A percentile compares a stretch with the other conserved stretches of the same genome.
phyloP scores from a whole-genome alignment of 2,329 filamentous ascomycete species.

The Trichoderma polysporum region DNA sequence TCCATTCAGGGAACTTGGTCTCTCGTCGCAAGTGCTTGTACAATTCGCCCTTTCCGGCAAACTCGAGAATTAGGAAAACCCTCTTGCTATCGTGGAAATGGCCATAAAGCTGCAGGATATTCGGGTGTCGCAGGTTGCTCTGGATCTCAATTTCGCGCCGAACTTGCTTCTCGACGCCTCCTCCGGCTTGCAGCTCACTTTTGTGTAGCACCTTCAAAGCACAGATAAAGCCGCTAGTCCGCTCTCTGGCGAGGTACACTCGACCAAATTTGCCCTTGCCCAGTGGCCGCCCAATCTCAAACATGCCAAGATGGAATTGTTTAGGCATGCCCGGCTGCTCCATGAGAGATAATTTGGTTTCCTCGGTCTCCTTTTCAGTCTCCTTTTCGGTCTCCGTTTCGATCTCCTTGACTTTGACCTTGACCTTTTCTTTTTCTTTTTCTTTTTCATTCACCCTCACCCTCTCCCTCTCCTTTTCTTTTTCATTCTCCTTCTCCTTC shows the following conservation, averaged over 20 bases:
- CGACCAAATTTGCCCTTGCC: conserved; percentile 74
- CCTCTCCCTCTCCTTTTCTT: not conserved
- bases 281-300: conserved; percentile 71
- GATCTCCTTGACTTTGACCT: not conserved
- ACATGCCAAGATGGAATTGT: conserved; percentile 79
- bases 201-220: conserved; percentile 73
- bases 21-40: conserved; percentile 70
- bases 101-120: conserved; percentile 62
- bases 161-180: conserved; percentile 69
- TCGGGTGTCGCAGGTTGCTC: conserved; percentile 68
- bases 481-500: conserved; percentile 35
- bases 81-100: conserved; percentile 72
- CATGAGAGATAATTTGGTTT: conserved; percentile 53
- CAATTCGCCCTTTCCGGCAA: conserved; percentile 63
- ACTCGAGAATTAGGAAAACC: conserved; percentile 71
- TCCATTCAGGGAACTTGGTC: conserved; percentile 65
- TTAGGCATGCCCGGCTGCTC: conserved; percentile 59
- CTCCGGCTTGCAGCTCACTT: conserved; percentile 67
- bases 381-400: conserved; percentile 20
- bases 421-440: not conserved
- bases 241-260: conserved; percentile 69
- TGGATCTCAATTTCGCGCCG: conserved; percentile 73
- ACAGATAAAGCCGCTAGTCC: conserved; percentile 66
- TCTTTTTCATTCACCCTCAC: not conserved
- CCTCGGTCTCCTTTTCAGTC: conserved; percentile 51